These are phyloP conservation scores for Eimeria tenella DNA, from an alignment of 169 alveolate species.

Conservation along the genomic window DNA sequence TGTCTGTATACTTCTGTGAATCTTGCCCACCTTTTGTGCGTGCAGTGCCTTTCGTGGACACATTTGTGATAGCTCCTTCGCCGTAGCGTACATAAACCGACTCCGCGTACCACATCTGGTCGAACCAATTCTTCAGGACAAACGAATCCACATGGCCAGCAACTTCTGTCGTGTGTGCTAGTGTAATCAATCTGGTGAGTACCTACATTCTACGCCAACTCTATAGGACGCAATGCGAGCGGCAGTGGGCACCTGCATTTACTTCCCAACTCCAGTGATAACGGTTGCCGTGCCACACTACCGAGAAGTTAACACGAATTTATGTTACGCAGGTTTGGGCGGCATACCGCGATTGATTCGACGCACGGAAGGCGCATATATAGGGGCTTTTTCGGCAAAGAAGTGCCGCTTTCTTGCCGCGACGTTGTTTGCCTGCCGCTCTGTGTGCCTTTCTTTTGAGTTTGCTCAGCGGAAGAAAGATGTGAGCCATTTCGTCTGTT, in stretches of 20 bases:
- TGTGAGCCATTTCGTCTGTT: neutral
- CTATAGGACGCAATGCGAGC: neutral
- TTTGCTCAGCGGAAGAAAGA: neutral
- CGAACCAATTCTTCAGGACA: neutral
- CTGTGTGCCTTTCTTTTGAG: neutral
- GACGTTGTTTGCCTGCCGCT: neutral
- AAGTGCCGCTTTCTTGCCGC: neutral
- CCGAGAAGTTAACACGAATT: neutral
- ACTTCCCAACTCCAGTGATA: neutral
- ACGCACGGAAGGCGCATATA: neutral
- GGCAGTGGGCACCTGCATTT: neutral
- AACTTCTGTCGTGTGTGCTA: neutral
- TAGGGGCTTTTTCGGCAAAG: neutral
- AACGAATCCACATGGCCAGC: neutral
- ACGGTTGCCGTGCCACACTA: neutral
- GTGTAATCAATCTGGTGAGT: neutral
- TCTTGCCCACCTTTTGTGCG: neutral
- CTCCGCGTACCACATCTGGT: constrained; percentile 21
- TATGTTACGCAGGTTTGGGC: neutral
- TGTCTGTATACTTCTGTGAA: no score
- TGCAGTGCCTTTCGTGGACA: neutral
- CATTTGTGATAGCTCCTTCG: neutral
- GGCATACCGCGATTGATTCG: neutral
- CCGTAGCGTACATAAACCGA: neutral
- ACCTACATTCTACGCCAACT: neutral